A percentile compares a stretch with the other conserved stretches of the same genome.
These are phyloP conservation scores for Oxyria digyna DNA, from an alignment of 148 eudicot genomes.

Conservation along the genomic window DNA sequence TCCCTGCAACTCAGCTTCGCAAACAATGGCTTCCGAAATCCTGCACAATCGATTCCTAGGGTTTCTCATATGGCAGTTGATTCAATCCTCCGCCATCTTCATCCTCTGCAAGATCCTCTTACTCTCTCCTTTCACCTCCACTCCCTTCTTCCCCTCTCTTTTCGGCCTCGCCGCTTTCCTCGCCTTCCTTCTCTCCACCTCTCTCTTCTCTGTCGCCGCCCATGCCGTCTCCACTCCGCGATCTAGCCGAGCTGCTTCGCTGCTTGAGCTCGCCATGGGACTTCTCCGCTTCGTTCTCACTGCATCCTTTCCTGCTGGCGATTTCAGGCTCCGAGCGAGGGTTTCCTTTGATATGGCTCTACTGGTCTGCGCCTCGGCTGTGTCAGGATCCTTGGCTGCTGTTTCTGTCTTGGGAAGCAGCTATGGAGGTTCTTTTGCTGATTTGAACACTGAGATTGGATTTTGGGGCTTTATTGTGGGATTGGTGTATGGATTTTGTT, in stretches of 20 bases:
- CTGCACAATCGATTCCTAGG: slow-evolving; percentile 42
- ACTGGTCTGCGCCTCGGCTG: slow-evolving; percentile 23
- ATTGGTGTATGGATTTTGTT: slow-evolving; percentile 46
- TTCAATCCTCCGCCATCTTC: slow-evolving; percentile 38
- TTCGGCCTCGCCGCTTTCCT: slow-evolving; percentile 19
- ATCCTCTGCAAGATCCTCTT: slow-evolving; percentile 26
- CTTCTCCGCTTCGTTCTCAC: slow-evolving; percentile 30
- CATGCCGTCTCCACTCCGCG: slow-evolving; percentile 32
- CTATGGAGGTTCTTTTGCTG: slow-evolving; percentile 12
- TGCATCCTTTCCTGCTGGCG: slow-evolving; percentile 16
- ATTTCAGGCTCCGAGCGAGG: slow-evolving; percentile 28
- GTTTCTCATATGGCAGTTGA: slow-evolving; percentile 71
- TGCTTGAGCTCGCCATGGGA: slow-evolving; percentile 19
- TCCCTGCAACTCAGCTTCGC: slow-evolving; percentile 2
- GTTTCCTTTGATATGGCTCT: slow-evolving; percentile 27
- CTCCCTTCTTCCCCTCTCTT: slow-evolving; percentile 20
- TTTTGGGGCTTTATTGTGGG: slow-evolving; percentile 47
- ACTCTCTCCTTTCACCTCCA: slow-evolving; percentile 17
- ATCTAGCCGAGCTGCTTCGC: slow-evolving; percentile 27
- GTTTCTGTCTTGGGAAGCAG: slow-evolving; percentile 20
- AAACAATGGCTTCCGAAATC: slow-evolving; percentile 7
- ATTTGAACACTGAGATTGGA: slow-evolving; percentile 18
- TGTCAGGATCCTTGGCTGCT: slow-evolving; percentile 34
- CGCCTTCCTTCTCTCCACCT: slow-evolving; percentile 26
- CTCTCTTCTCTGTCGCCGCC: slow-evolving; percentile 27